Percentiles rank a stretch among this genome's conserved stretches.
Conservation (phyloP, 2,329 filamentous ascomycete genomes). For the Ceratocystis alfenasii region DNA sequence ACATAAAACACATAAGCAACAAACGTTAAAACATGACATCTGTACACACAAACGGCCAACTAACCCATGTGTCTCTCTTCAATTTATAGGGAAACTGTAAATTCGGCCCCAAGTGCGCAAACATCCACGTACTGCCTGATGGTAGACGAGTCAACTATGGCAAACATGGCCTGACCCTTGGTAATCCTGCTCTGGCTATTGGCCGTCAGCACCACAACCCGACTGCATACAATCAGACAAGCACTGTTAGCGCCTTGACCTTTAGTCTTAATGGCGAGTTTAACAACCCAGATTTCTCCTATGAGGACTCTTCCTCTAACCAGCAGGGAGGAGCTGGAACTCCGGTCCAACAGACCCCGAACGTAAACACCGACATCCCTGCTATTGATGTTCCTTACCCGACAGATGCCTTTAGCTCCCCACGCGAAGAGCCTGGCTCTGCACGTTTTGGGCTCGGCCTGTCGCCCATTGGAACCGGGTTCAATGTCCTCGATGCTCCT, state of each 20-base stretch:
- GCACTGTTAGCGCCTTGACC: slow-evolving; percentile 55
- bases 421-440: slow-evolving; percentile 52
- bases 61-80: neutral
- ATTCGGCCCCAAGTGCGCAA: slow-evolving; percentile 93
- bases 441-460: slow-evolving; percentile 50
- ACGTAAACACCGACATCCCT: slow-evolving; percentile 45
- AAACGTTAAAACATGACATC: neutral
- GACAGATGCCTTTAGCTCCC: slow-evolving; percentile 64
- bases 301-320: slow-evolving; percentile 31
- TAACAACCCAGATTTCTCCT: slow-evolving; percentile 32
- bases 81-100: slow-evolving; percentile 80
- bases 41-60: neutral
- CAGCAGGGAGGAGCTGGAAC: neutral
- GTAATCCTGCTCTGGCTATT: slow-evolving; percentile 45
- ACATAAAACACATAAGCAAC: neutral
- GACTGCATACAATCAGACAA: slow-evolving; percentile 44
- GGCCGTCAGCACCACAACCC: slow-evolving; percentile 29
- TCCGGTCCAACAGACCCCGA: slow-evolving; percentile 37
- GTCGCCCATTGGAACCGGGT: slow-evolving; percentile 58
- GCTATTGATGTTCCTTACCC: slow-evolving; percentile 49
- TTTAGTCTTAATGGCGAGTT: slow-evolving; percentile 36
- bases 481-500: slow-evolving; percentile 89
- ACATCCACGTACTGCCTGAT: slow-evolving; percentile 89
- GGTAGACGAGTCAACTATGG: slow-evolving; percentile 79
- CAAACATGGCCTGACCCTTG: slow-evolving; percentile 56